Evolutionary conservation across 495 filamentous ascomycete species (phyloP).

Genomic region (Hypoxylon cercidicola): DNA sequence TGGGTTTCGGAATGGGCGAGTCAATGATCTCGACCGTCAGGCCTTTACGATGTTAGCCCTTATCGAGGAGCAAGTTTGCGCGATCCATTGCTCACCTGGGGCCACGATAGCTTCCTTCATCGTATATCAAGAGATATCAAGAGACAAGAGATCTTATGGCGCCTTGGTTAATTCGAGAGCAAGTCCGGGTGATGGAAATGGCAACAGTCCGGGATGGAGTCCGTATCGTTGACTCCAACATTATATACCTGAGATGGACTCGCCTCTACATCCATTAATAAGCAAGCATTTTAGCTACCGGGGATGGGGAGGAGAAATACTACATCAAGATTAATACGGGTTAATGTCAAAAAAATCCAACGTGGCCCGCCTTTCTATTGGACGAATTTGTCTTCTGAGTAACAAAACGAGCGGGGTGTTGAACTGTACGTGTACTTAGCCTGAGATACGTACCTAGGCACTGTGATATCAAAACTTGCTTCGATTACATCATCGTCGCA

Average conservation of each 20-base stretch:
- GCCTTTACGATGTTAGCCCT: constrained; percentile 36
- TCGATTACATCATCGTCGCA: not conserved
- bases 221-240: not conserved
- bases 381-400: not conserved
- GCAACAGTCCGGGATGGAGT: too few relatives aligned
- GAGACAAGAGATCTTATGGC: not conserved
- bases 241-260: not conserved
- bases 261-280: too few relatives aligned
- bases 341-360: too few relatives aligned
- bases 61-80: not conserved
- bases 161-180: not conserved
- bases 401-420: not conserved
- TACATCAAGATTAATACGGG: too few relatives aligned
- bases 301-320: too few relatives aligned
- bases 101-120: constrained; percentile 77
- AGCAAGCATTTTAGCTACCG: too few relatives aligned
- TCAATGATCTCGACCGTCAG: constrained; percentile 70
- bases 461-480: not conserved
- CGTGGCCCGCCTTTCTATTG: not conserved
- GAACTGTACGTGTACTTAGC: too few relatives aligned
- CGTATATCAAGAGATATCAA: not conserved
- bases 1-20: constrained; percentile 69
- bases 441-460: not conserved
- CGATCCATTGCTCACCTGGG: constrained; percentile 42
- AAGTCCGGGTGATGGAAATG: too few relatives aligned